Conservation (phyloP, 768 basidiomycete genomes). For the Russula ochroleuca region DNA sequence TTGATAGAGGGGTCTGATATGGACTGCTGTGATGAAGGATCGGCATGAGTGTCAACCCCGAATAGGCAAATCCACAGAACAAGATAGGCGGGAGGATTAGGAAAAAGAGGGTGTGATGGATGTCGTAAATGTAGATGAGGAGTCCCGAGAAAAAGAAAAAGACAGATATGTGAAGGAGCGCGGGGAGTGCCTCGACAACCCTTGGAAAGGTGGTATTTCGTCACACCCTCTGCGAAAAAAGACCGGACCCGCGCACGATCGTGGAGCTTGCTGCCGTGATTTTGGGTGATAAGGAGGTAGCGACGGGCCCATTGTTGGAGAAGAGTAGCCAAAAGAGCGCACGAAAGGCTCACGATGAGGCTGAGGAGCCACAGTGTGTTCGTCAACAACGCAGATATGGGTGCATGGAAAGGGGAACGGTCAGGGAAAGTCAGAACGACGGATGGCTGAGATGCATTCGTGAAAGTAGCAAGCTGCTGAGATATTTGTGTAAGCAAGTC, state of each 20-base stretch:
- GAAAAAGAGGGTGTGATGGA: not conserved
- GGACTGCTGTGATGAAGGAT: not conserved
- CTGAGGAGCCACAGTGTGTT: not conserved
- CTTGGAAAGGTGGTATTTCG: not conserved
- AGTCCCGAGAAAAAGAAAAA: not conserved
- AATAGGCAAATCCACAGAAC: not conserved
- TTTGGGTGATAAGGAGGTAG: not conserved
- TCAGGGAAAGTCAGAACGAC: not conserved
- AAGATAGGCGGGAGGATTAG: not conserved
- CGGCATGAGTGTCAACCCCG: not conserved
- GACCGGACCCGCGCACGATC: slow-evolving; percentile 1
- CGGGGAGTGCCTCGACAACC: not conserved
- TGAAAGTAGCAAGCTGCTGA: not conserved
- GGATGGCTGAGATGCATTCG: not conserved
- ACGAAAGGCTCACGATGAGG: not conserved
- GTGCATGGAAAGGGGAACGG: not conserved
- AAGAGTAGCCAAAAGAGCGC: not conserved
- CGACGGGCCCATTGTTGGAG: slow-evolving; percentile 3
- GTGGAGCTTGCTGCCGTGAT: not conserved
- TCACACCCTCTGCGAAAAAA: not conserved
- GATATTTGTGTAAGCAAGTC: not conserved
- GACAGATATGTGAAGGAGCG: too few relatives aligned
- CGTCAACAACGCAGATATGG: not conserved
- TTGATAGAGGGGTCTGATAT: not conserved
- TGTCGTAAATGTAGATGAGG: not conserved